phyloP scores from a whole-genome alignment of 177 flowering plant genomes.

The Vitis hybrid region DNA sequence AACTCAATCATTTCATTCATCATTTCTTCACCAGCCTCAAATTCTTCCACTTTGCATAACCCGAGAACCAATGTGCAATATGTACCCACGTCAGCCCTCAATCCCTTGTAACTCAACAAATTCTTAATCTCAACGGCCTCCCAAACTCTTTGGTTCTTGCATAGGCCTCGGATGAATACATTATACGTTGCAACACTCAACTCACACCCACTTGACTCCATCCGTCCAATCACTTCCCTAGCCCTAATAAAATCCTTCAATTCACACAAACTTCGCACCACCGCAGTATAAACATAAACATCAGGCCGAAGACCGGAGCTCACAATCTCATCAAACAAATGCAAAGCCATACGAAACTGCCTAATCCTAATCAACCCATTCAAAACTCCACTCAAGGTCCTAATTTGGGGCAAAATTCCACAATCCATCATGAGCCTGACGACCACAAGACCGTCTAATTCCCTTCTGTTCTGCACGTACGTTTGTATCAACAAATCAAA shows the following conservation, averaged over 20 bases:
- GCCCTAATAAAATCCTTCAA: conserved; percentile 59
- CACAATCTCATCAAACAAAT: conserved; percentile 53
- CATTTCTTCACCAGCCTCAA: conserved; percentile 39
- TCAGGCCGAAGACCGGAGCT: conserved; percentile 44
- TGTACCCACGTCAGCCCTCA: conserved; percentile 69
- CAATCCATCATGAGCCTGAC: conserved; percentile 44
- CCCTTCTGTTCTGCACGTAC: conserved; percentile 50
- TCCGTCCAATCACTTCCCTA: conserved; percentile 35
- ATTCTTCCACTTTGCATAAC: conserved; percentile 51
- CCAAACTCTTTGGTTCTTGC: conserved; percentile 46
- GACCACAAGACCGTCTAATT: conserved; percentile 47
- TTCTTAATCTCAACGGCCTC: conserved; percentile 80
- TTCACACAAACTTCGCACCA: conserved; percentile 67
- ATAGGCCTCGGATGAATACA: conserved; percentile 75
- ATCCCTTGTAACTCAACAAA: conserved; percentile 37
- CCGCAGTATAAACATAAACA: conserved; percentile 51
- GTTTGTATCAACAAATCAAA: conserved; percentile 74
- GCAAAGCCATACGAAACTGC: conserved; percentile 50
- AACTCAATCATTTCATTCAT: conserved; percentile 70
- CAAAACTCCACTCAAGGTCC: conserved; percentile 65
- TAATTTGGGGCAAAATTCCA: conserved; percentile 53
- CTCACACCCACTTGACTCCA: conserved; percentile 48
- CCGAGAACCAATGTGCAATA: conserved; percentile 75
- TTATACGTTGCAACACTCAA: conserved; percentile 64
- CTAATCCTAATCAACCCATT: conserved; percentile 57